Evolutionary conservation across 768 basidiomycete genomes (phyloP).

Genomic region (Tricholoma bakamatsutake): DNA sequence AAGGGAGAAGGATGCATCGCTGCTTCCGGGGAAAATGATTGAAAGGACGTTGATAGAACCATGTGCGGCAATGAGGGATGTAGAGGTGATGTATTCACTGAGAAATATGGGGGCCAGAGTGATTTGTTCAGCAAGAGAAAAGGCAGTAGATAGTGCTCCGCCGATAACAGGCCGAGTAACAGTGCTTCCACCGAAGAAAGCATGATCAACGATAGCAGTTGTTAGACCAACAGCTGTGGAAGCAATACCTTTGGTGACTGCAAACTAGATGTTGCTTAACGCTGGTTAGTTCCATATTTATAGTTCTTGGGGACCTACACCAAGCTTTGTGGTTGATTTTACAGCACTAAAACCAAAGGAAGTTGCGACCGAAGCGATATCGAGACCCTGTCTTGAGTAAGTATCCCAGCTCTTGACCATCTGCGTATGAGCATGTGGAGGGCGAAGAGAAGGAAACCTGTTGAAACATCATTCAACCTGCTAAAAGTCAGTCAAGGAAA

Average conservation of each 20-base stretch:
- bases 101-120: constrained; percentile 71
- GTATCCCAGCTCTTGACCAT: constrained; percentile 44
- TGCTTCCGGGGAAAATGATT: constrained; percentile 66
- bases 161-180: constrained; percentile 55
- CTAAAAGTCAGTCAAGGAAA: too few relatives aligned
- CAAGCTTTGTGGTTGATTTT: constrained; percentile 62
- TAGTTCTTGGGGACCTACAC: constrained; percentile 38
- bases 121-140: constrained; percentile 64
- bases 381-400: constrained; percentile 54
- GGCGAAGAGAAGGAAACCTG: too few relatives aligned
- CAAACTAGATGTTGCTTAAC: constrained; percentile 43
- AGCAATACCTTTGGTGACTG: constrained; percentile 56
- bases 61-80: constrained; percentile 68
- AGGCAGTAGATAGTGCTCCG: constrained; percentile 51
- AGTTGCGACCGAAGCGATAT: constrained; percentile 58
- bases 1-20: constrained; percentile 77
- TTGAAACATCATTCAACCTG: too few relatives aligned
- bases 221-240: constrained; percentile 53
- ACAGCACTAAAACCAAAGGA: constrained; percentile 63
- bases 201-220: constrained; percentile 55
- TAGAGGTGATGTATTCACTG: constrained; percentile 71
- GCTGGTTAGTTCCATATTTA: background rate
- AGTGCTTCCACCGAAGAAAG: constrained; percentile 56
- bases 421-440: constrained; percentile 9
- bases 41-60: constrained; percentile 71